Evolutionary conservation across 2,329 filamentous ascomycete species (phyloP).

Genomic region (Pestalotiopsis sp.): DNA sequence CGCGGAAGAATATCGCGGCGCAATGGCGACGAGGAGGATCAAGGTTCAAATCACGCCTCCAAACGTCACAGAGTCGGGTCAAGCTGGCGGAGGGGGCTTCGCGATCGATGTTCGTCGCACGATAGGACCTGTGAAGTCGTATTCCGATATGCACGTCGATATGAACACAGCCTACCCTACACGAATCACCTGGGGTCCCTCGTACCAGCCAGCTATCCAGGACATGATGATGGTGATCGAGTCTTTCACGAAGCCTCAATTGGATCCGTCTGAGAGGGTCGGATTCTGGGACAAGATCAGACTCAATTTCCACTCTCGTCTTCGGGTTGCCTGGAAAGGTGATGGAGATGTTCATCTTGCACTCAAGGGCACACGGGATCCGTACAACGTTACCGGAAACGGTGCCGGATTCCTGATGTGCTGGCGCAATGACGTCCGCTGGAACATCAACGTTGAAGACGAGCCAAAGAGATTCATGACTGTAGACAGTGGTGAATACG

Average conservation of each 20-base stretch:
- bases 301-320: constrained; percentile 88
- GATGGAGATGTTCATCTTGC: constrained; percentile 94
- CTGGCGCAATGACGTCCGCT: constrained; percentile 92
- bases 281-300: constrained; percentile 99
- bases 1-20: constrained; percentile 86
- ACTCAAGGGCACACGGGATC: constrained; percentile 89
- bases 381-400: constrained; percentile 88
- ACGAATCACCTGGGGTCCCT: constrained; percentile 94
- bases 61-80: constrained; percentile 56
- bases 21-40: constrained; percentile 78
- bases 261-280: constrained; percentile 90
- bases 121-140: constrained; percentile 93
- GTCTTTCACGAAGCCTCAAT: constrained; percentile 92
- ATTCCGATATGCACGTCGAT: constrained; percentile 87
- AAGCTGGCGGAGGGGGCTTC: constrained; percentile 66
- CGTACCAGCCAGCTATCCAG: constrained; percentile 96
- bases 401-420: constrained; percentile 98
- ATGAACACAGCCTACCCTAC: constrained; percentile 94
- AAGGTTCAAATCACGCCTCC: constrained; percentile 84
- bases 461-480: constrained; percentile 94
- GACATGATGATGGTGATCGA: constrained; percentile 99
- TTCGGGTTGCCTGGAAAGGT: constrained; percentile 89
- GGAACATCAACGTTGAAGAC: constrained; percentile 81
- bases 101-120: constrained; percentile 86
- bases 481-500: constrained; percentile 92